A percentile compares a stretch with the other conserved stretches of the same genome.
These are phyloP conservation scores for Cladosporium sp. DNA, from an alignment of 2,329 filamentous ascomycete species.

Conservation along the genomic window DNA sequence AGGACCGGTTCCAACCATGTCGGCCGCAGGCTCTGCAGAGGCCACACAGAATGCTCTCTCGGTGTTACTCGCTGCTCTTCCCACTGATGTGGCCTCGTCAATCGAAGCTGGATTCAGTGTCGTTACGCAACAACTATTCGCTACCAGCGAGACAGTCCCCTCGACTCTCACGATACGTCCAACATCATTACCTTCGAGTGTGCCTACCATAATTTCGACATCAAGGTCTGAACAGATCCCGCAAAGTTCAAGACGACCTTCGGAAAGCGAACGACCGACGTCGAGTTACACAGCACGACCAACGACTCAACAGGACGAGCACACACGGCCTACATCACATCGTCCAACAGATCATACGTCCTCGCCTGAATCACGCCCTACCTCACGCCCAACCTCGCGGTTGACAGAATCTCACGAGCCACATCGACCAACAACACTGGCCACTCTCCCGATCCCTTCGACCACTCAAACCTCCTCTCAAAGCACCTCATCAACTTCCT, in stretches of 20 bases:
- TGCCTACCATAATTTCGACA: neutral
- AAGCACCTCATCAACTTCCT: neutral
- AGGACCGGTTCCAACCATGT: neutral
- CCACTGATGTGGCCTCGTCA: conserved; percentile 24
- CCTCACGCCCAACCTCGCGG: conserved; percentile 10
- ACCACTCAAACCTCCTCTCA: neutral
- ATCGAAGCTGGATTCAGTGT: conserved; percentile 21
- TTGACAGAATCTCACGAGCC: neutral
- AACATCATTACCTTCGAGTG: neutral
- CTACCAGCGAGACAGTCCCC: neutral
- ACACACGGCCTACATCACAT: conserved; percentile 1
- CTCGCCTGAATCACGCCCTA: conserved; percentile 1
- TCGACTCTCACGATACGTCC: neutral
- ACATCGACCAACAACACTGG: conserved; percentile 2
- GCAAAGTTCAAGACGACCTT: neutral
- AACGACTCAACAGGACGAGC: neutral
- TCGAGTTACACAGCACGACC: conserved; percentile 2
- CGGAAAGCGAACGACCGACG: neutral
- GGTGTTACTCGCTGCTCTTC: conserved; percentile 25
- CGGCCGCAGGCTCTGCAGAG: neutral
- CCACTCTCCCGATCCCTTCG: conserved; percentile 6
- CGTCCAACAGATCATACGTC: neutral
- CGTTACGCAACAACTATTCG: conserved; percentile 16
- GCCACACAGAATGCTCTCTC: conserved; percentile 22
- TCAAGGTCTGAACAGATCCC: neutral